These are phyloP conservation scores for Ophiocordyceps camponoti-floridani DNA, from an alignment of 2,329 filamentous ascomycete genomes.

Conservation along the genomic window DNA sequence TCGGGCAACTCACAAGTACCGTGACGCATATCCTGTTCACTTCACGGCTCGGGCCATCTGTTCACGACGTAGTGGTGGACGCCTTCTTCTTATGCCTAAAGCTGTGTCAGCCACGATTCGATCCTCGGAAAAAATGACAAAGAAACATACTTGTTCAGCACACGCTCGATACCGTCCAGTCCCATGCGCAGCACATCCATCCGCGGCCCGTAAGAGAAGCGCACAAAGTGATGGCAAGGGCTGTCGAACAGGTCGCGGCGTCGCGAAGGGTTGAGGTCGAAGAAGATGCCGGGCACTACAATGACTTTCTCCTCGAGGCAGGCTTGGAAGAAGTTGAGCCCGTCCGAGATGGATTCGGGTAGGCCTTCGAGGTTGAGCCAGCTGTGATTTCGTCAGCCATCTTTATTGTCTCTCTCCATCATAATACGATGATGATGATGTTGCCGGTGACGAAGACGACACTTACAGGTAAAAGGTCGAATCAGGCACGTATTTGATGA, in stretches of 20 bases:
- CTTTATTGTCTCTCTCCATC: too few relatives aligned
- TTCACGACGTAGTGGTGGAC: neutral
- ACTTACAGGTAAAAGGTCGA: constrained; percentile 82
- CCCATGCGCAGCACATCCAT: constrained; percentile 66
- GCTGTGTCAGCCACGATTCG: constrained; percentile 1
- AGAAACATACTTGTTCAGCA: constrained; percentile 47
- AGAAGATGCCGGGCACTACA: constrained; percentile 94
- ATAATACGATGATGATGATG: neutral
- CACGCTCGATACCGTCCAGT: constrained; percentile 68
- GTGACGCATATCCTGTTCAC: too few relatives aligned
- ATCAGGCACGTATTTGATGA: constrained; percentile 68
- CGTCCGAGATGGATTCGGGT: constrained; percentile 72
- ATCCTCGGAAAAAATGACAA: neutral
- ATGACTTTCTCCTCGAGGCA: constrained; percentile 90
- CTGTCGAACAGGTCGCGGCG: constrained; percentile 84
- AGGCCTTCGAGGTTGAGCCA: constrained; percentile 47
- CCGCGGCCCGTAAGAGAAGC: constrained; percentile 68
- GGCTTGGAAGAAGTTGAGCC: constrained; percentile 91
- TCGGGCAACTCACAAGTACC: too few relatives aligned
- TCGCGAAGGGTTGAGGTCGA: constrained; percentile 83
- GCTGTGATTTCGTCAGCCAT: constrained; percentile 6
- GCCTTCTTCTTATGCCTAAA: constrained; percentile 7
- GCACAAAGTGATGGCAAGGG: constrained; percentile 83
- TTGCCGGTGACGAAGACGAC: too few relatives aligned
- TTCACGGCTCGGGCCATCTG: too few relatives aligned